Base-by-base conservation (phyloP, 2,329 filamentous ascomycete genomes). In the Claviceps pazoutovae region DNA sequence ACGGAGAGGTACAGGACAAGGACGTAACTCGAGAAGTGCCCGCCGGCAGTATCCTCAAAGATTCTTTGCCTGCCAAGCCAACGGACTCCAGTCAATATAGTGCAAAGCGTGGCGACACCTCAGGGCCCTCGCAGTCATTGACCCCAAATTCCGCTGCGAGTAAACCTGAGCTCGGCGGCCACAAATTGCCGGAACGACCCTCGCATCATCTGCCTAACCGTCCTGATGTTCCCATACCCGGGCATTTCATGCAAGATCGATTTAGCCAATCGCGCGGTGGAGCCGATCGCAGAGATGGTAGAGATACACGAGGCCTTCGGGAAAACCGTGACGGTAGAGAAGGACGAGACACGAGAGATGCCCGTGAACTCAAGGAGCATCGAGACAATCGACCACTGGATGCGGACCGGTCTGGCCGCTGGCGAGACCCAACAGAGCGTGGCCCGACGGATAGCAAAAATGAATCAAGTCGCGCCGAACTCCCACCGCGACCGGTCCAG, bases 1-100 rank as follows among this genome's bases (percentile, higher is more conserved):
- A 88, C 60, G 84, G 84, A 19, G 84, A 88, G 62, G 83, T 87
- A 23, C 78, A 81, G 56, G 84, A 87, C 58, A 71, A 62, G 48
- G 62, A 65, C 16, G 36, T 21, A 30, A 61, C 50, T 14, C 48
- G 49, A 17, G 49, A 51, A 26, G 37, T 46, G 5, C 37, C 46
- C 14, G 46, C 53, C 14, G 49, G 54, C 3, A 48, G 48, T 19
- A 54, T 51, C 9, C 34, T 58, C 2, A 68, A 61, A 70, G 65
- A 70, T 21, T 55, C 59, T 2, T 50, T 69, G 9, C 67, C 67
- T 2, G 58, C 63, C 4, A 66, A 62, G 43, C 66, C 66, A 8
- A 53, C 59, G 9, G 58, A 58, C 2, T 42, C 58, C 3, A 55
- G 56, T 17, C 58, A 61, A 47, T 65, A 68, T 3, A 52, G 56